Evolutionary conservation across 495 filamentous ascomycete species (phyloP), one percentile per base, ranked within the genome.

Genomic region (Neurospora sp.): DNA sequence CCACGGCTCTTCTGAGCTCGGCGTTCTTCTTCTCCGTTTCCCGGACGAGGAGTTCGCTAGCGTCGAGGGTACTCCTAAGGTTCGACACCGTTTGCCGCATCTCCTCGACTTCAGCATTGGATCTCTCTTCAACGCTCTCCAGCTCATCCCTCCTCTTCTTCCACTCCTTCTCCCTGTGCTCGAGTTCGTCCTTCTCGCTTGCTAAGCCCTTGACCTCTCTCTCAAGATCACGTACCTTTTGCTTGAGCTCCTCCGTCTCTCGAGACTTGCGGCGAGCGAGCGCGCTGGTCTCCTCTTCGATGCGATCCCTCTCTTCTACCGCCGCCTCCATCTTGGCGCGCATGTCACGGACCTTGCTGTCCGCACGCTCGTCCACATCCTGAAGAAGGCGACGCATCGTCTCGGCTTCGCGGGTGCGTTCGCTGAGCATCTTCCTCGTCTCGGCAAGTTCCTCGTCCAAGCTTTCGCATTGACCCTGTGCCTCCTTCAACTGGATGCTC

Each of bases 391-490:
- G 86, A 44, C 96, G 88, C 95, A 99, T 98, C 2, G 93, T 98
- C 81, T 99, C 95, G 3, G 89, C 93, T 81, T 99, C 96, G 31
- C 96, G 89, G n/a, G 92, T 95, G 20, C 96, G 90, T 81, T 98
- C 96, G 53, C 85, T 88, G n/a, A 99, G 87, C 69, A 98, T 87
- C 68, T 93, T 87, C 73, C 97, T 94, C 16, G 93, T 89, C 77
- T 99, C 96, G 20, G 89, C 89, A 8, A 98, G 85, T 78, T 98
- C 96, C 82, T 99, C 96, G 75, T 98, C 95, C n/a, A 97, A 82
- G 71, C 90, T 92, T 75, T 97, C 94, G 71, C 88, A 90, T 73
- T 93, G 91, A 44, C 89, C 89, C 69, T 91, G 89, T 3, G 92
- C 90, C 79, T 99, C 96, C 82, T 94, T 95, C 86, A 97, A 91